Percentiles rank a stretch among this genome's conserved stretches.
Conservation (phyloP, 306 rosid species). For the Acmispon strigosus region DNA sequence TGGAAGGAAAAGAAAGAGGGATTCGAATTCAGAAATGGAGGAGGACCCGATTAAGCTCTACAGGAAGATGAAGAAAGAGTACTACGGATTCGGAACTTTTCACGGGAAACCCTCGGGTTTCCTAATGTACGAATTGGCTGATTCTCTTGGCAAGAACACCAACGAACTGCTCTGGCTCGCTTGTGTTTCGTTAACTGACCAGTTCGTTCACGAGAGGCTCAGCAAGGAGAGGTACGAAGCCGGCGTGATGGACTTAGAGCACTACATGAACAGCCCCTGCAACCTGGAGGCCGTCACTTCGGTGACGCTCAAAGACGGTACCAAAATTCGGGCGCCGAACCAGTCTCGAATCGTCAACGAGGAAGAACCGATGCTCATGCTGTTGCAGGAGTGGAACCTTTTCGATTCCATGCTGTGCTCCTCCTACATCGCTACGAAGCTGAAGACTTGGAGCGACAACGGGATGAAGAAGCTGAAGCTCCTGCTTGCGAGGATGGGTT, state of each 20-base stretch:
- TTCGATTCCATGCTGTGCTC: constrained; percentile 93
- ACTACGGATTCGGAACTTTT: constrained; percentile 76
- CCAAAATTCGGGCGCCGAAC: constrained; percentile 71
- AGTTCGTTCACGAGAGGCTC: constrained; percentile 79
- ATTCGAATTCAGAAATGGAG: neutral
- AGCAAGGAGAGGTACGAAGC: constrained; percentile 88
- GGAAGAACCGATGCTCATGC: constrained; percentile 91
- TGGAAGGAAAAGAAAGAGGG: neutral
- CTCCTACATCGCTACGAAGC: constrained; percentile 72
- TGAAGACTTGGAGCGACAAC: constrained; percentile 97
- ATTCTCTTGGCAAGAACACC: constrained; percentile 73
- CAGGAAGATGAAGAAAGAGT: constrained; percentile 55
- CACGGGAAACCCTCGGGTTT: constrained; percentile 97
- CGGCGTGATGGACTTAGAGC: constrained; percentile 94
- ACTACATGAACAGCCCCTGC: constrained; percentile 74
- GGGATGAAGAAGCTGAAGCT: constrained; percentile 88
- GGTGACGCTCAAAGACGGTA: constrained; percentile 79
- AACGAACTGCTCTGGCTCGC: constrained; percentile 88
- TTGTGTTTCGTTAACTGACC: constrained; percentile 85
- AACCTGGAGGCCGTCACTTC: constrained; percentile 70
- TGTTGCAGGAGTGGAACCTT: constrained; percentile 86
- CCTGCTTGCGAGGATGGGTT: constrained; percentile 89
- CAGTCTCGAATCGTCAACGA: constrained; percentile 64
- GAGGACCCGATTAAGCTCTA: constrained; percentile 54
- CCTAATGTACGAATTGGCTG: constrained; percentile 85